phyloP scores from a whole-genome alignment of 371 early-diverging fungal species.

The Rhizopus sp. region DNA sequence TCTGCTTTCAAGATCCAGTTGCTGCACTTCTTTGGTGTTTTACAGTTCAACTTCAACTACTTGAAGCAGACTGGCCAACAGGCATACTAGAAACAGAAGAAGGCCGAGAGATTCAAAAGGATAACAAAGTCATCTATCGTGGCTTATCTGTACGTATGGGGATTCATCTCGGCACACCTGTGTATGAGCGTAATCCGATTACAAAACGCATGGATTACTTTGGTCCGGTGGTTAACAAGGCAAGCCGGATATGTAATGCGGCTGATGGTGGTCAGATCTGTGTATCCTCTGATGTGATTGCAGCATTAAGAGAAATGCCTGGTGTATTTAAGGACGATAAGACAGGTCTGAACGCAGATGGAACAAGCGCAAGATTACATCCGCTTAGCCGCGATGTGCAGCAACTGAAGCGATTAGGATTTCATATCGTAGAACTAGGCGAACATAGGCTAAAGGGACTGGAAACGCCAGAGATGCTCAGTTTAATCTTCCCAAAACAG shows the following conservation, averaged over 20 bases:
- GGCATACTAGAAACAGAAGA: conserved; percentile 83
- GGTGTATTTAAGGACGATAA: conserved; percentile 41
- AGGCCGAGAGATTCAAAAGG: conserved; percentile 73
- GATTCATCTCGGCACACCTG: conserved; percentile 90
- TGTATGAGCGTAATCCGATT: conserved; percentile 89
- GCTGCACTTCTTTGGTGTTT: conserved; percentile 91
- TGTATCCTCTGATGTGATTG: conserved; percentile 66
- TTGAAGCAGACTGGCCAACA: conserved; percentile 91
- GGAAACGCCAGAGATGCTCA: conserved; percentile 88
- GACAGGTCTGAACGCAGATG: neutral
- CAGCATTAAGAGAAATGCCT: conserved; percentile 49
- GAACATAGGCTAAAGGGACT: conserved; percentile 86
- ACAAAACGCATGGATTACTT: conserved; percentile 96
- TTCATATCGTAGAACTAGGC: conserved; percentile 75
- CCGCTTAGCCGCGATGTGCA: conserved; percentile 59
- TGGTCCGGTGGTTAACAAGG: conserved; percentile 92
- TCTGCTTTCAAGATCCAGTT: conserved; percentile 85
- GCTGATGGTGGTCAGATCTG: conserved; percentile 95
- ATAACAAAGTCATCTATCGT: conserved; percentile 68
- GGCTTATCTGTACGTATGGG: conserved; percentile 96
- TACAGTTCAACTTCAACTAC: conserved; percentile 82
- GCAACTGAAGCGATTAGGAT: conserved; percentile 71
- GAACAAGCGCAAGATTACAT: neutral
- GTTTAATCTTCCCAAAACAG: conserved; percentile 68
- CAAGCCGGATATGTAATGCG: conserved; percentile 83